A percentile compares a stretch with the other conserved stretches of the same genome.
Conservation (phyloP, 2,329 filamentous ascomycete genomes). For the Talaromyces atroroseus region DNA sequence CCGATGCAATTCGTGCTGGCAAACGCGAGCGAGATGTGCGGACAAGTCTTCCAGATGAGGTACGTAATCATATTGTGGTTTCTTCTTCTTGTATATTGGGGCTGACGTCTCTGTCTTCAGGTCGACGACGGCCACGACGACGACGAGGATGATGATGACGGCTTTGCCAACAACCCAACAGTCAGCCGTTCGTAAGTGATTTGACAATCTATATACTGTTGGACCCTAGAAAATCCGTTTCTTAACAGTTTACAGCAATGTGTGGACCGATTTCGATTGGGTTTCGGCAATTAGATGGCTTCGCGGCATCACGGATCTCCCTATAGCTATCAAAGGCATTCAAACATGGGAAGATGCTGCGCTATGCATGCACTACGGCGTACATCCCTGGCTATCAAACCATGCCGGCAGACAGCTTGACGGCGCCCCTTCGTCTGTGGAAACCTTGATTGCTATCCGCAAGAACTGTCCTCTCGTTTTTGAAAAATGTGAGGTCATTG, state of each 20-base stretch:
- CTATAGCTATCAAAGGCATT: constrained; percentile 7
- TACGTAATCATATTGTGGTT: constrained; percentile 1
- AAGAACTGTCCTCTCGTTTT: constrained; percentile 19
- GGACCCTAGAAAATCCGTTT: neutral
- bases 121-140: neutral
- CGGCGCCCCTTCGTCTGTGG: constrained; percentile 38
- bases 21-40: constrained; percentile 2
- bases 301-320: neutral
- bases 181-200: neutral
- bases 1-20: constrained; percentile 16
- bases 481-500: neutral
- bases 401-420: constrained; percentile 44
- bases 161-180: neutral
- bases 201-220: constrained; percentile 17
- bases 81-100: neutral
- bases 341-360: neutral
- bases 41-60: constrained; percentile 11
- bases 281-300: neutral
- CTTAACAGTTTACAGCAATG: constrained; percentile 17
- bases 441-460: constrained; percentile 47
- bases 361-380: constrained; percentile 27
- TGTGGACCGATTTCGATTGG: constrained; percentile 15
- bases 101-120: neutral
- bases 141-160: neutral
- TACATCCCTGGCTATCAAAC: constrained; percentile 41